Percentiles rank a stretch among this genome's conserved stretches.
Evolutionary conservation across 306 rosid species (phyloP).

Genomic region (Prunus padus): DNA sequence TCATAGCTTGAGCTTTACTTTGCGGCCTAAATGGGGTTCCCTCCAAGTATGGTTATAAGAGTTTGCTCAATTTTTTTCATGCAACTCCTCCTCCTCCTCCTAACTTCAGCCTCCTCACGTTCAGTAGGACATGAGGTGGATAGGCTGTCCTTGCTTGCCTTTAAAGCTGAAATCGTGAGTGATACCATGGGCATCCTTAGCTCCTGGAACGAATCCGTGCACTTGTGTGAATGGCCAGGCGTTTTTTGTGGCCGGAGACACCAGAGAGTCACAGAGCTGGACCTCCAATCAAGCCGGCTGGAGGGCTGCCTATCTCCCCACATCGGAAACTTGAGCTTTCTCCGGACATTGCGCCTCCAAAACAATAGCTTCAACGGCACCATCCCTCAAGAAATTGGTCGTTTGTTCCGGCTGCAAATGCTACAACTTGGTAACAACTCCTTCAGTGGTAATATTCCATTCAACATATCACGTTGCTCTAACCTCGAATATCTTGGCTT

Average conservation of each 20-base stretch:
- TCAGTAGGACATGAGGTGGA: background rate
- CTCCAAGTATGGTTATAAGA: background rate
- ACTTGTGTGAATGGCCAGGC: slow-evolving; percentile 30
- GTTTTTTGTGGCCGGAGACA: slow-evolving; percentile 17
- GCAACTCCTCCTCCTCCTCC: background rate
- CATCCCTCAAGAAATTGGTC: slow-evolving; percentile 30
- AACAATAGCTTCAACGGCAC: slow-evolving; percentile 20
- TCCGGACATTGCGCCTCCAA: slow-evolving; percentile 1
- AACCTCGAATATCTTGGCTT: slow-evolving; percentile 5
- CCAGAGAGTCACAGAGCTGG: slow-evolving; percentile 16
- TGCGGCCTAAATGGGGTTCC: no score
- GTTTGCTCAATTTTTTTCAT: background rate
- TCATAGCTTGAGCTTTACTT: background rate
- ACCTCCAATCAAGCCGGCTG: background rate
- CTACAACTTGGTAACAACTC: background rate
- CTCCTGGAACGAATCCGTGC: slow-evolving; percentile 30
- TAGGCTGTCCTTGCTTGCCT: background rate
- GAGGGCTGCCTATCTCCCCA: slow-evolving; percentile 16
- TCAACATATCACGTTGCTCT: slow-evolving; percentile 17
- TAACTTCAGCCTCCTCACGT: background rate
- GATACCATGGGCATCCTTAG: slow-evolving; percentile 15
- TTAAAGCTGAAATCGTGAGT: background rate
- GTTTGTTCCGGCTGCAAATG: slow-evolving; percentile 6
- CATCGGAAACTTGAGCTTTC: slow-evolving; percentile 30
- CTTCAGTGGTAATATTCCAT: slow-evolving; percentile 27